Evolutionary conservation across 179 eudicot genomes (phyloP), one percentile per base, ranked within the genome.

Genomic region (Spinacia oleracea): DNA sequence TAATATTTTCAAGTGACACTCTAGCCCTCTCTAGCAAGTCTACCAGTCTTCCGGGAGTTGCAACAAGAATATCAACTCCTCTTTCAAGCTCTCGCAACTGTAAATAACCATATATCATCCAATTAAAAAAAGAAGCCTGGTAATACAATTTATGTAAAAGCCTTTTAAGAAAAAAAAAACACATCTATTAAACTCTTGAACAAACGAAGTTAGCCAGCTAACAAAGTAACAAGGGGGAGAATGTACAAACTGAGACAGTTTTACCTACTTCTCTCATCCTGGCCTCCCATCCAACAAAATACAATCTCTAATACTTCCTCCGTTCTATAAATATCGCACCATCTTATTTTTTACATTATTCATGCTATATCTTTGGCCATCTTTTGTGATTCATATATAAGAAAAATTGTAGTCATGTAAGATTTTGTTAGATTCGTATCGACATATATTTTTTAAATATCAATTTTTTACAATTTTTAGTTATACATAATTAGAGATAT

Each of bases 41-140:
- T 40, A 95, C 98, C 86, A 95, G 86, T 45, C 97, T 84, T 72
- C 98, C 98, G 74, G 98, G 98, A 18, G 98, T 95, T 56, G 98
- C 98, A 66, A 95, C 98, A 83, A 95, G 97, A 81, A 95, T 95
- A 81, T 95, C 97, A 77, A 95, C 98, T 35, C 98, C 98, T 85
- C 92, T 90, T 72, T 95, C 97, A 63, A 95, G 92, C 40, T 95
- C 98, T 14, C 98, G 93, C 51, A 94, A 85, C 98, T 94, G 92
- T 62, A 66, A 50, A 79, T 18, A 79, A 50, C 38, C 62, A 70
- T n/a, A 43, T 23, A 53, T 12, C 55, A 68, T 72, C 59, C 72
- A 53, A 43, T 40, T n/a, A 50, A 67, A 65, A 16, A 16, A 20
- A 9, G 29, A 72, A 21, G 70, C 9, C n/a, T 20, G 2, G 50